Base-by-base conservation (phyloP, 2,329 filamentous ascomycete species). In the Trichophyton equinum region DNA sequence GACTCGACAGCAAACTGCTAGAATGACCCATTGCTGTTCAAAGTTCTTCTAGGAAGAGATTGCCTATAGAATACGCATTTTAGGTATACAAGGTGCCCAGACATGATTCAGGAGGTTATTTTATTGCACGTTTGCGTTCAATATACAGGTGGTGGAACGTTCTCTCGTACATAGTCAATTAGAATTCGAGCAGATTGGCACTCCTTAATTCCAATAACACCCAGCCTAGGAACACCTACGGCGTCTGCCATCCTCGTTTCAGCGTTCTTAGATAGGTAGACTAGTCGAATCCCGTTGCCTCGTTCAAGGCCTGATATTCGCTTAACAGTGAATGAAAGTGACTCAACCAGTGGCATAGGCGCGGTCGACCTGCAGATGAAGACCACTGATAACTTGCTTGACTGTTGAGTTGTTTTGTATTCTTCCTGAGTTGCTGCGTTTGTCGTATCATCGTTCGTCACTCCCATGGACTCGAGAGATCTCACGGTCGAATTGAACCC, bases 251-350 rank as follows among this genome's bases (percentile, higher is more conserved):
- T 33, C 22, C 57, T 38, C 25, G 27, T 20, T 15, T 55, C 57
- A 3, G 62, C 47, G 27, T 46, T 57, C 18, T 57, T 67, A 11
- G 69, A 65, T 1, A 77, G 68, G 9, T 68, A 62, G 9, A 77
- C 64, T 5, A 77, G 67, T 13, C 69, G 70, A 9, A 68, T 70
- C 27, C 64, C 38, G 8, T 62, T 61, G 6, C 46, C 33, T 30
- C 65, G 60, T 44, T 60, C 22, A 22, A 40, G 53, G 3, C 58
- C 58, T 18, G 63, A 67, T 53, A 66, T 64, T 15, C 60, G 58
- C n/a, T 63, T 49, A 30, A 63, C 56, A 7, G 69, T 64, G n/a
- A 65, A 61, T 7, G 68, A 67, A 27, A 71, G 60, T 55, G 68
- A 65, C 6, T 65, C 56, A 55, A 65, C 64, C 25, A 70, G 62